Conservation (phyloP, 2,329 filamentous ascomycete genomes). For the Hypoxylon sp. region DNA sequence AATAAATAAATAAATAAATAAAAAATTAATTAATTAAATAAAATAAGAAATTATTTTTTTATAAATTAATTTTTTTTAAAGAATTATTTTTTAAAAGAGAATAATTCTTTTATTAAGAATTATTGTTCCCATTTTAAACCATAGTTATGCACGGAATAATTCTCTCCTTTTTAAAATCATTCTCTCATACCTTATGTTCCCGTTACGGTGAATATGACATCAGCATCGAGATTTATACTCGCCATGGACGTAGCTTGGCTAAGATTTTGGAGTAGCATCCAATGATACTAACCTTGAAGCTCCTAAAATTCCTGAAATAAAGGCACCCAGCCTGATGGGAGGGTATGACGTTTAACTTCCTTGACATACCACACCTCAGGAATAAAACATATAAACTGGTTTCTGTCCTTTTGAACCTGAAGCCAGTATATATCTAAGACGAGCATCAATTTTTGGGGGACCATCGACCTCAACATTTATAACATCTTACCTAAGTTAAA, state of each 20-base stretch:
- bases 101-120: no score
- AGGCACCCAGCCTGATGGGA: not conserved
- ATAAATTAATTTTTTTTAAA: no score
- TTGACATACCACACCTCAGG: not conserved
- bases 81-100: no score
- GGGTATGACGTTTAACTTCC: not conserved
- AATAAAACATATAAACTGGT: not conserved
- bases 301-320: not conserved
- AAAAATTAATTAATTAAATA: no score
- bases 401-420: not conserved
- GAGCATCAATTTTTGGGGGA: not conserved
- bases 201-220: constrained; percentile 46
- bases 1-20: no score
- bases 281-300: not conserved
- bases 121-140: no score
- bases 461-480: not conserved
- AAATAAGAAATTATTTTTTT: no score
- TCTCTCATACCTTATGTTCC: no score
- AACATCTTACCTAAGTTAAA: not conserved
- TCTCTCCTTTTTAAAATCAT: no score
- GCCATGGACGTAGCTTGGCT: not conserved
- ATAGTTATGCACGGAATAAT: no score
- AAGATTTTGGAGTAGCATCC: not conserved
- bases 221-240: constrained; percentile 33
- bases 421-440: not conserved